Percentiles rank a stretch among this genome's conserved stretches.
phyloP scores from a whole-genome alignment of 176 grass and related monocot species.

The Eragrostis curvula region DNA sequence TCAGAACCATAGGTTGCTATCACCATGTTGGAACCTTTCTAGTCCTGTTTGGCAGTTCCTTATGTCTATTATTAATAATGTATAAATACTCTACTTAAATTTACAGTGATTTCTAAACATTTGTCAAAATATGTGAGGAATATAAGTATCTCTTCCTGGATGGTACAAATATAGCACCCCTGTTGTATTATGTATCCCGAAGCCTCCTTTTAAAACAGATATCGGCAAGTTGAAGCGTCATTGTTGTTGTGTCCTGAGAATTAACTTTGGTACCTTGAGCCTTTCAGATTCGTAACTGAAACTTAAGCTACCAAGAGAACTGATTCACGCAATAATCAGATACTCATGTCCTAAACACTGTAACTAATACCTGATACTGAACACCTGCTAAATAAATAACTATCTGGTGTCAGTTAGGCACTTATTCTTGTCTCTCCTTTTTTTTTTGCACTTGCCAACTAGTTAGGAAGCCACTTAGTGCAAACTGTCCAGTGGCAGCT shows the following conservation, averaged over 20 bases:
- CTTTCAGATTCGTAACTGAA: neutral
- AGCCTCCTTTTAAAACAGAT: neutral
- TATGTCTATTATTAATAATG: neutral
- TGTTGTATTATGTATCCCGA: neutral
- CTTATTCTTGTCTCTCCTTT: neutral
- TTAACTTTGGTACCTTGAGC: neutral
- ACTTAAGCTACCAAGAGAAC: neutral
- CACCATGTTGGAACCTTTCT: conserved; percentile 9
- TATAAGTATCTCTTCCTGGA: neutral
- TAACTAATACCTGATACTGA: neutral
- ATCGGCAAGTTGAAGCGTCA: neutral
- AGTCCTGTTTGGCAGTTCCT: neutral
- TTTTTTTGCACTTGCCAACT: neutral
- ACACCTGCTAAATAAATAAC: conserved; percentile 8
- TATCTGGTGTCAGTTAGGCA: neutral
- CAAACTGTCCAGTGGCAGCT: neutral
- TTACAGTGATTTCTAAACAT: neutral
- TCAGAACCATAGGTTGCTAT: neutral
- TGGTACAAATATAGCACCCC: neutral
- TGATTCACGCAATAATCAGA: conserved; percentile 25
- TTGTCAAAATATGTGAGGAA: neutral
- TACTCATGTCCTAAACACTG: neutral
- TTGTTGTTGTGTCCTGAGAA: neutral
- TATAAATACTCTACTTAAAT: conserved; percentile 5
- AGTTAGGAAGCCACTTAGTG: neutral